These are phyloP conservation scores for Spirogloea muscicola DNA, from an alignment of 139 green algal species.

Conservation along the genomic window DNA sequence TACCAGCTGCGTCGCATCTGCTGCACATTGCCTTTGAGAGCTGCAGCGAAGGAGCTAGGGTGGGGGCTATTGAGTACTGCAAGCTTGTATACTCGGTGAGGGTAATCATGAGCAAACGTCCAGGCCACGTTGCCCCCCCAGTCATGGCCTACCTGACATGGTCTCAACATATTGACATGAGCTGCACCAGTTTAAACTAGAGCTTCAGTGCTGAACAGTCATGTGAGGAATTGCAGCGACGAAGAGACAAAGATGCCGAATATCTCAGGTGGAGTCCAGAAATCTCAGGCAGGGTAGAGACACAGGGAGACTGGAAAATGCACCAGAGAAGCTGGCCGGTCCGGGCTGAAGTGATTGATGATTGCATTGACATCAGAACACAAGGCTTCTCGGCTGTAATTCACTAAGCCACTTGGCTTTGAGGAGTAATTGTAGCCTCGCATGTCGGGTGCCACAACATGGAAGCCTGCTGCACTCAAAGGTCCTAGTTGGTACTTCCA, in stretches of 20 bases:
- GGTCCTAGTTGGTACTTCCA: conserved; percentile 41
- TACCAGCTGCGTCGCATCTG: conserved; percentile 40
- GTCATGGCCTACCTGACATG: conserved; percentile 33
- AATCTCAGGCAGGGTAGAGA: background rate
- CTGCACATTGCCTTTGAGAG: background rate
- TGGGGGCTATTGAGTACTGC: conserved; percentile 28
- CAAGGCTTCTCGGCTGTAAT: conserved; percentile 31
- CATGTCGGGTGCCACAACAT: conserved; percentile 39
- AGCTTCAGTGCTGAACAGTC: background rate
- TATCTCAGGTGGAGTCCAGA: background rate
- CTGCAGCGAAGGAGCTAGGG: background rate
- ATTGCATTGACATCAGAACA: conserved; percentile 20
- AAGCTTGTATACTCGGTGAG: background rate
- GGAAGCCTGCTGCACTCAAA: conserved; percentile 12
- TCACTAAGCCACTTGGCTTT: conserved; percentile 2
- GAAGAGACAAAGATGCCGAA: background rate
- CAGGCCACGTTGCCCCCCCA: conserved; percentile 38
- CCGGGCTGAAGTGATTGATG: conserved; percentile 3
- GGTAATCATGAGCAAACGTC: conserved; percentile 11
- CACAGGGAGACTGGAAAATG: background rate
- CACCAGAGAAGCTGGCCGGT: conserved; percentile 12
- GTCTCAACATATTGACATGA: background rate
- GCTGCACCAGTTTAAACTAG: background rate
- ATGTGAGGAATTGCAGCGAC: background rate
- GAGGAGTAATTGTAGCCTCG: conserved; percentile 38